Evolutionary conservation across 352 stramenopile species (phyloP), one percentile per base, ranked within the genome.

Genomic region (Globisporangium orthogonon): DNA sequence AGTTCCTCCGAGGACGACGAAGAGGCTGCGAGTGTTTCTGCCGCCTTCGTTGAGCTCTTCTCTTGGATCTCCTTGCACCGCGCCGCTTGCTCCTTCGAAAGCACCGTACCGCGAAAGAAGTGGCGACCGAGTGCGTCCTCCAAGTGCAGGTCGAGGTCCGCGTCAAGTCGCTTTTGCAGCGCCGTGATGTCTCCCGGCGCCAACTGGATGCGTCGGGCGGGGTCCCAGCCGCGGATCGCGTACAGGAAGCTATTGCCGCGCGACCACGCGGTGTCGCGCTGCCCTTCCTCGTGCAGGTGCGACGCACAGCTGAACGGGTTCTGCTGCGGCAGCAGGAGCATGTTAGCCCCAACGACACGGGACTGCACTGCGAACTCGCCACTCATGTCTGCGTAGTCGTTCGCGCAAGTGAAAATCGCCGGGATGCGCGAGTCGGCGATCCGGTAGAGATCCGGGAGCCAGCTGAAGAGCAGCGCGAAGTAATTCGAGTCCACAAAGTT

Each of bases 301-400:
- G 79, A 89, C 0, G 77, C 82, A 10, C 78, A 76, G 51, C 76
- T 87, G 51, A 90, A 89, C 18, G 82, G 76, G 50, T 90, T 92
- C 48, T 88, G 72, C 65, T 81, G 73, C 0, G 79, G 79, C 7
- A 89, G 43, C 9, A 89, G 53, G 43, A 84, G 52, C 69, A 90
- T 79, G 2, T 84, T 79, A 18, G 76, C 68, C 0, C 78, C 77
- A 29, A 92, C n/a, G 13, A 89, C 58, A 0, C 76, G 74, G 15
- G 75, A 84, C 47, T 88, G 79, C 23, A 90, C 66, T 0, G 72
- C 82, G 50, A 92, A 90, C 61, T 91, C 81, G 30, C 81, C 76
- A 43, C 83, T 92, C 76, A 90, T 81, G 31, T 89, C 82, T 14
- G 77, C 76, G 46, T 89, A 91, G 56, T 88, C 79, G 52, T 89